Evolutionary conservation across 768 basidiomycete species (phyloP).

Genomic region (Leccinum olivaceopallidum): DNA sequence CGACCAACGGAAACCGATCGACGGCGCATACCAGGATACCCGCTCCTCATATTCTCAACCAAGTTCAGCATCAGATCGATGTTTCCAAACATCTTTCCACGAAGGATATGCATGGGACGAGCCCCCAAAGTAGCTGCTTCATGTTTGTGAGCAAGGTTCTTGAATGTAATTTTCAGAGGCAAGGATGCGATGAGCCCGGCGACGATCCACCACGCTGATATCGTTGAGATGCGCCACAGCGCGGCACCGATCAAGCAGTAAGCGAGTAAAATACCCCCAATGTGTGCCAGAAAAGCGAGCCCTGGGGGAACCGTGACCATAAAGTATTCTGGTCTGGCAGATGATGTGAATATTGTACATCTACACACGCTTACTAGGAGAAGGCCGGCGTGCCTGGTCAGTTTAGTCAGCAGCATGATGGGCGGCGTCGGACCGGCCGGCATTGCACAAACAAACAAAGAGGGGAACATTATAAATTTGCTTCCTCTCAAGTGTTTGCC

Average conservation of each 20-base stretch:
- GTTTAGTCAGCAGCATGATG: too few relatives aligned
- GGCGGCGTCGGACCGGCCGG: background rate
- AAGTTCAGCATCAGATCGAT: constrained; percentile 42
- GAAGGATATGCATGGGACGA: constrained; percentile 39
- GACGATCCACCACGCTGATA: constrained; percentile 43
- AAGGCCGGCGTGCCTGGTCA: too few relatives aligned
- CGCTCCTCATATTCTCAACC: constrained; percentile 38
- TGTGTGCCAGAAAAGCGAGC: constrained; percentile 11
- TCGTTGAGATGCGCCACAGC: constrained; percentile 10
- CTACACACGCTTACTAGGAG: too few relatives aligned
- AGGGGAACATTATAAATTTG: constrained; percentile 25
- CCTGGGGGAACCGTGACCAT: constrained; percentile 18
- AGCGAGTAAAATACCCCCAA: background rate
- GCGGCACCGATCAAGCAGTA: constrained; percentile 2
- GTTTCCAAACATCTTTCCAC: constrained; percentile 46
- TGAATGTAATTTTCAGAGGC: constrained; percentile 35
- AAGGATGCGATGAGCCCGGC: constrained; percentile 32
- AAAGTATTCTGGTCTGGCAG: too few relatives aligned
- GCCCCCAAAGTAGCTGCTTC: constrained; percentile 48
- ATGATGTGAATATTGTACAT: too few relatives aligned
- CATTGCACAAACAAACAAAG: constrained; percentile 28
- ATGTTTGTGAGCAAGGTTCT: constrained; percentile 31
- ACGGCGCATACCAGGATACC: constrained; percentile 48
- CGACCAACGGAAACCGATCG: background rate
- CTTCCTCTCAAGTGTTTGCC: constrained; percentile 4